A percentile compares a stretch with the other conserved stretches of the same genome.
phyloP scores from a whole-genome alignment of 2,329 filamentous ascomycete genomes.

The Knufia fluminis region DNA sequence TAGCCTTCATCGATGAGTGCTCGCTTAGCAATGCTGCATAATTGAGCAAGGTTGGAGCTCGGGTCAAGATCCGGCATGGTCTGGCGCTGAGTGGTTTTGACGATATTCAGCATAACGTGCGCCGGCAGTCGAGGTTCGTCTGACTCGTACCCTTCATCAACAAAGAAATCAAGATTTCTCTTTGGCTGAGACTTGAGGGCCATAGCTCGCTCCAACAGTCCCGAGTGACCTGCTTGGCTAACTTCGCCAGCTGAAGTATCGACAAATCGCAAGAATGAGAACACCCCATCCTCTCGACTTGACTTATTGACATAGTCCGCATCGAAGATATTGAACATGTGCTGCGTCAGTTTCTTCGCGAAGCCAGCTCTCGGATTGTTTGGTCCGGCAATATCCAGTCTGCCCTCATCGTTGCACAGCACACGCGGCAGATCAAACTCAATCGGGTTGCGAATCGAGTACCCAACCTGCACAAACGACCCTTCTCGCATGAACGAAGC shows the following conservation, averaged over 20 bases:
- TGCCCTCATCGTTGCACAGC: slow-evolving; percentile 71
- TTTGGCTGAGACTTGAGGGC: slow-evolving; percentile 52
- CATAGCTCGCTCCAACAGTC: slow-evolving; percentile 65
- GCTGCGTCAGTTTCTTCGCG: slow-evolving; percentile 62
- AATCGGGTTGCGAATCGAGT: slow-evolving; percentile 79
- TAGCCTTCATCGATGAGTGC: slow-evolving; percentile 63
- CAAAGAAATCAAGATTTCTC: slow-evolving; percentile 59
- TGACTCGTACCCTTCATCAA: slow-evolving; percentile 49
- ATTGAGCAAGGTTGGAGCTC: slow-evolving; percentile 61
- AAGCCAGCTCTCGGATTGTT: slow-evolving; percentile 64
- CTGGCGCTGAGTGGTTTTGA: slow-evolving; percentile 56
- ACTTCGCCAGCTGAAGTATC: slow-evolving; percentile 67
- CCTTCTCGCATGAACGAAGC: slow-evolving; percentile 91
- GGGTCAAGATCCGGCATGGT: slow-evolving; percentile 60
- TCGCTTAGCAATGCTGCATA: slow-evolving; percentile 68
- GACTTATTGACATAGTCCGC: slow-evolving; percentile 66
- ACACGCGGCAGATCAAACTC: slow-evolving; percentile 74
- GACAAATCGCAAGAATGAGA: slow-evolving; percentile 84
- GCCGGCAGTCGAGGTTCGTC: slow-evolving; percentile 55
- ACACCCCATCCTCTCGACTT: slow-evolving; percentile 47
- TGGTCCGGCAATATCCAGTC: slow-evolving; percentile 62
- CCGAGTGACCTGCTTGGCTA: slow-evolving; percentile 57
- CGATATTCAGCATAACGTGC: slow-evolving; percentile 75
- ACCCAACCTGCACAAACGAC: slow-evolving; percentile 65
- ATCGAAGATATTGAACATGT: slow-evolving; percentile 85